Percentiles rank a stretch among this genome's conserved stretches.
Evolutionary conservation across 2,329 filamentous ascomycete species (phyloP).

Genomic region (Didymella arachidicola): DNA sequence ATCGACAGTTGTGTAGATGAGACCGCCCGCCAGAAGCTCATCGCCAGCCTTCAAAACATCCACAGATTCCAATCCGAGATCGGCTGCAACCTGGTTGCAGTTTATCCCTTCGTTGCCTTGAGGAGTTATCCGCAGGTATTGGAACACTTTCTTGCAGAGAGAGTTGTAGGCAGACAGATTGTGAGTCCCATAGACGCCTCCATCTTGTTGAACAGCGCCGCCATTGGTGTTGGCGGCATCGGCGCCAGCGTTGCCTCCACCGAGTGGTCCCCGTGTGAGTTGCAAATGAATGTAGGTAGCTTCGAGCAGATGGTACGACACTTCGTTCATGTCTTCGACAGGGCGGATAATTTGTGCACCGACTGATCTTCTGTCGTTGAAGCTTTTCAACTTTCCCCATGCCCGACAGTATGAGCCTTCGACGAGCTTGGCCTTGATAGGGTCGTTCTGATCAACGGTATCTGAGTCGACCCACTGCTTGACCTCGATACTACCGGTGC

Average conservation of each 20-base stretch:
- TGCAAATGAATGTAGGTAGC: constrained; percentile 87
- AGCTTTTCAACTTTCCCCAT: constrained; percentile 83
- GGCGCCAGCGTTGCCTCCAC: constrained; percentile 50
- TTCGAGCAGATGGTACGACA: constrained; percentile 91
- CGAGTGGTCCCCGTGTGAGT: constrained; percentile 75
- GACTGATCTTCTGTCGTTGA: constrained; percentile 83
- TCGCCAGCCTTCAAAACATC: constrained; percentile 82
- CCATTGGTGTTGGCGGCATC: constrained; percentile 48
- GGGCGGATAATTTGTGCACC: constrained; percentile 81
- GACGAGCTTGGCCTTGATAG: constrained; percentile 64
- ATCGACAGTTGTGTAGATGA: constrained; percentile 91
- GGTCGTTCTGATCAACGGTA: constrained; percentile 55
- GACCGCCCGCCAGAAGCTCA: constrained; percentile 74
- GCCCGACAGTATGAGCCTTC: constrained; percentile 84
- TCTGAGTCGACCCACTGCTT: constrained; percentile 83
- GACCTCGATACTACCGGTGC: constrained; percentile 89
- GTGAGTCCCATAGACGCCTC: constrained; percentile 46
- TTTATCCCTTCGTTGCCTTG: constrained; percentile 86
- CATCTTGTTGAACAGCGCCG: constrained; percentile 31
- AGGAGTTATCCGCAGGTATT: constrained; percentile 69
- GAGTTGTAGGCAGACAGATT: constrained; percentile 50
- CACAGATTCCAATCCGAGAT: constrained; percentile 68
- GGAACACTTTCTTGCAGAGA: constrained; percentile 76
- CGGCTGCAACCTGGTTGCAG: constrained; percentile 75
- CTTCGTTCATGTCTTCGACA: constrained; percentile 86